phyloP scores from a whole-genome alignment of 169 alveolate species.

The Plasmodium adleri region DNA sequence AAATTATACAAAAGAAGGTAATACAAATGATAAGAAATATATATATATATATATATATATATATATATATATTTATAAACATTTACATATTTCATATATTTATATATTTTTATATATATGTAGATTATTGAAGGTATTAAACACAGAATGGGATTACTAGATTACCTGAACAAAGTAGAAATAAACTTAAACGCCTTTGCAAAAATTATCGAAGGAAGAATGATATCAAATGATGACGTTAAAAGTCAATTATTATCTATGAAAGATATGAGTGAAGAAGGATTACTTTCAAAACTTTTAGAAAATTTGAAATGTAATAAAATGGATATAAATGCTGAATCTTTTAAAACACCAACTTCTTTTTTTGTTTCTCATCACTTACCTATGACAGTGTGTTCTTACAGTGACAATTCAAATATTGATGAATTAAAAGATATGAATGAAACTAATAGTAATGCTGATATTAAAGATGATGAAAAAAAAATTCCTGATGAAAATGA shows the following conservation, averaged over 20 bases:
- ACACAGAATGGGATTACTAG: conserved; percentile 51
- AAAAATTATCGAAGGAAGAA: conserved; percentile 68
- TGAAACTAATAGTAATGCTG: conserved; percentile 5
- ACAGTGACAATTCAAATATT: conserved; percentile 31
- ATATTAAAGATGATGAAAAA: not conserved
- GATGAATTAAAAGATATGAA: conserved; percentile 6
- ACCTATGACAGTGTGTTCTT: conserved; percentile 53
- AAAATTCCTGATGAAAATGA: conserved; percentile 3
- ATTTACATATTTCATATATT: not conserved
- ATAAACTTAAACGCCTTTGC: conserved; percentile 60
- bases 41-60: not conserved
- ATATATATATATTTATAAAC: not conserved
- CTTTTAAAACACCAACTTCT: conserved; percentile 72
- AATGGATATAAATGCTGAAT: conserved; percentile 73
- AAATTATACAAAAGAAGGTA: conserved; percentile 66
- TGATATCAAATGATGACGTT: conserved; percentile 75
- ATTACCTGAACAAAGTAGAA: conserved; percentile 62
- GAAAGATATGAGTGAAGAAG: conserved; percentile 58
- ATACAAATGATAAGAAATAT: conserved; percentile 34
- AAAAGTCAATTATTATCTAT: conserved; percentile 66
- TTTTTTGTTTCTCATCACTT: conserved; percentile 69
- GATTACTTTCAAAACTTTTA: conserved; percentile 26
- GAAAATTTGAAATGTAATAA: conserved; percentile 54
- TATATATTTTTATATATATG: not conserved
- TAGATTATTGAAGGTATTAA: conserved; percentile 71